Evolutionary conservation across 768 basidiomycete species (phyloP), one percentile per base, ranked within the genome.

Genomic region (Brasilioporus rufonigricans): DNA sequence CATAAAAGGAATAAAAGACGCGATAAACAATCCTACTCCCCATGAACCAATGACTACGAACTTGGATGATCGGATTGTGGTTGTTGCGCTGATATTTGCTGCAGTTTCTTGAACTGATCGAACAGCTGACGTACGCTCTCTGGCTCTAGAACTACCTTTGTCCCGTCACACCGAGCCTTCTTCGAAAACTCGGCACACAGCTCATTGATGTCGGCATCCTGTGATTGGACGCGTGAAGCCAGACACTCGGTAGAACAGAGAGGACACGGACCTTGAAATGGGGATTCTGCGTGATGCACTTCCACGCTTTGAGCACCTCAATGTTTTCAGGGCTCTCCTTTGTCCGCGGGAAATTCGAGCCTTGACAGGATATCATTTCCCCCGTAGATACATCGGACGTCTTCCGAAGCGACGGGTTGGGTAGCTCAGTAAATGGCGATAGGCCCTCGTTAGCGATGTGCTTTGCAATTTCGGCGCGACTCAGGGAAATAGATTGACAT

Each of bases 111-210:
- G 39, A 80, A 71, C 45, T 63, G 71, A 59, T 79, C 76, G 56
- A 81, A 71, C 46, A 80, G 68, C 38, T 75, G 71, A 48, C 68
- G 71, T 54, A 80, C 73, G 35, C 76, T 71, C 55, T 74, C 69
- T 7, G 77, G 76, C 56, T 81, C 88, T 45, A 93, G 71, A 19
- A 92, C 91, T 36, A 91, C 87, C 73, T 89, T 90, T 26, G 83
- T 84, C 35, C 91, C 91, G 56, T 92, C 91, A 64, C 91, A 93
- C 43, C 83, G 79, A 44, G 91, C 91, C 74, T 93, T 93, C 65
- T 71, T 80, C 44, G 89, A 80, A 65, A 93, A 91, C 70, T 92
- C 87, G 8, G 82, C 62, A 65, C 91, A 93, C 23, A 93, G 74
- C 45, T 87, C 80, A 61, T 87, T 89, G 53, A 93, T 83, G 63